phyloP scores from a whole-genome alignment of 768 basidiomycete species.

The Tephrocybe sp. region DNA sequence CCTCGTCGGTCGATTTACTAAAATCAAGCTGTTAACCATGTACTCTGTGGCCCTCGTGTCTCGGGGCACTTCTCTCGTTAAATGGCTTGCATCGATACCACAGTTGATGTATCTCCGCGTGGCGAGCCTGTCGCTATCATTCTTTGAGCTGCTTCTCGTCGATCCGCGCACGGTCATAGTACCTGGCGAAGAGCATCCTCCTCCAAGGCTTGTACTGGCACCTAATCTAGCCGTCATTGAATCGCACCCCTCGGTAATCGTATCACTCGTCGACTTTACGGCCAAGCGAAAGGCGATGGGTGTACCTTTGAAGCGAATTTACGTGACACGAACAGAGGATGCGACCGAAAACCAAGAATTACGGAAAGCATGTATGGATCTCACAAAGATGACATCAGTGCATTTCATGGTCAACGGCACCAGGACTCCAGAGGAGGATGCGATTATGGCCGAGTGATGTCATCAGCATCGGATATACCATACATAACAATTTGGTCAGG shows the following conservation, averaged over 20 bases:
- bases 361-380: slow-evolving; percentile 19
- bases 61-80: slow-evolving; percentile 31
- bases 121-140: slow-evolving; percentile 34
- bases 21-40: slow-evolving; percentile 52
- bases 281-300: slow-evolving; percentile 33
- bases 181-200: slow-evolving; percentile 2
- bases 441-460: slow-evolving; percentile 21
- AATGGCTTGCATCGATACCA: slow-evolving; percentile 60
- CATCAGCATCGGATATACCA: neutral
- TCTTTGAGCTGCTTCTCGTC: slow-evolving; percentile 49
- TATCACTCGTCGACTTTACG: slow-evolving; percentile 33
- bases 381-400: slow-evolving; percentile 28
- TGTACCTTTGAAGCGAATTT: slow-evolving; percentile 49
- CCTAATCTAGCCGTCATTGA: slow-evolving; percentile 47
- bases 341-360: neutral
- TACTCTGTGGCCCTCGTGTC: slow-evolving; percentile 37
- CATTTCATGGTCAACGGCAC: slow-evolving; percentile 31
- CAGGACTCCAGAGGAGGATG: slow-evolving; percentile 45
- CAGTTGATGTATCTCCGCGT: slow-evolving; percentile 47
- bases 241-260: slow-evolving; percentile 33
- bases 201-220: slow-evolving; percentile 29
- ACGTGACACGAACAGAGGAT: slow-evolving; percentile 28
- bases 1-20: slow-evolving; percentile 47
- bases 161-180: slow-evolving; percentile 26
- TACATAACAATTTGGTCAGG: too few species aligned